Evolutionary conservation across 495 filamentous ascomycete genomes (phyloP), one percentile per base, ranked within the genome.

Genomic region (Trichoderma parareesei): DNA sequence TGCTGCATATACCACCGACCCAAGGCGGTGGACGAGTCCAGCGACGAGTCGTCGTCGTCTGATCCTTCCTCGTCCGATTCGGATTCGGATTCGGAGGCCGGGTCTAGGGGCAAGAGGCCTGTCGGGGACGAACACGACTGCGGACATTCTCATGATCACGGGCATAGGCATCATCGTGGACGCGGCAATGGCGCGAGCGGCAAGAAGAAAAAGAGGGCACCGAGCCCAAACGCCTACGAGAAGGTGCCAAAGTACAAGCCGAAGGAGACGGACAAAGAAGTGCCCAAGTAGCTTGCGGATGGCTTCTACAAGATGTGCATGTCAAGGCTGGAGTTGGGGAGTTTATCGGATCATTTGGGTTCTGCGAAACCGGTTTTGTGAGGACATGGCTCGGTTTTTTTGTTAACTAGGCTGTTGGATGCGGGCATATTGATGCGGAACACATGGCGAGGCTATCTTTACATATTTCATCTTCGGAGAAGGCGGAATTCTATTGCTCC

Each of bases 1-100:
- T 99, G 94, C 83, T 99, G 94, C 75, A 98, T 98, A 73, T 99
- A 97, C 79, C 92, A 96, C 78, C 89, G 90, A 66, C 85, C 90
- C 3, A 88, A 87, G 62, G 85, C 82, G 48, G 85, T 92, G 9
- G 94, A 88, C 74, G 94, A 97, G 74, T 96, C 91, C 16, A 91
- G 86, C 67, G 88, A 88, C 65, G 89, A 92, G 69, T 88, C 87
- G 37, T 87, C 87, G 37, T 87, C 86, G 13, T 81, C 81, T 61
- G 87, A 85, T 38, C 86, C 82, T 53, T 84, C 82, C 16, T 85
- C 81, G 60, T 87, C 86, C 65, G 70, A 70, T 16, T 85, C 87
- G 38, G 81, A 86, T 16, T 85, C 87, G 38, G 81, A 86, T 64
- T 86, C 83, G 35, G 85, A 84, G 16, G 76, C 74, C 5, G 77